Evolutionary conservation across 371 early-diverging fungal species (phyloP).

Genomic region (Massospora cicadina): DNA sequence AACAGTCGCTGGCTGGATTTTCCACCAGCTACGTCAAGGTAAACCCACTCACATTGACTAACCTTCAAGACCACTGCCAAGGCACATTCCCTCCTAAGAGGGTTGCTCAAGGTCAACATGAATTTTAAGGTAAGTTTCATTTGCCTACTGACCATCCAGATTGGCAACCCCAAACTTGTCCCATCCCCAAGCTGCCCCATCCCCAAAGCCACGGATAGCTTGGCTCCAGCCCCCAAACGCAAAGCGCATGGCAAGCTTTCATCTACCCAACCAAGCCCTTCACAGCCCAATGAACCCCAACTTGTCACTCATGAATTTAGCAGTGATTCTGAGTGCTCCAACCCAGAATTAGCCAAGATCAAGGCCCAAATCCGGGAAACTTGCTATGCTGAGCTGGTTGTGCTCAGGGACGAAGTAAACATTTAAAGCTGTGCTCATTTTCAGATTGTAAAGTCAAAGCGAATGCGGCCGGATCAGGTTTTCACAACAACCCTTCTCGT

Average conservation of each 20-base stretch:
- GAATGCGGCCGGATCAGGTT: background rate
- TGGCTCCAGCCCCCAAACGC: background rate
- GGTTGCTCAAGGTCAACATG: background rate
- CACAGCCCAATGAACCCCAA: background rate
- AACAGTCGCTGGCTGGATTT: background rate
- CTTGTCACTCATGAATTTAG: background rate
- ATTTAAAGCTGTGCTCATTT: background rate
- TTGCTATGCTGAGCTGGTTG: background rate
- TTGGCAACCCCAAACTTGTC: background rate
- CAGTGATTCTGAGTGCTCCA: background rate
- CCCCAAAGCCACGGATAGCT: background rate
- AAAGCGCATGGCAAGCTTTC: background rate
- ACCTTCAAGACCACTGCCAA: background rate
- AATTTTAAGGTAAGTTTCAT: background rate
- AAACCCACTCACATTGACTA: background rate
- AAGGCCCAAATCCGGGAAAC: background rate
- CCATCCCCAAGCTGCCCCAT: background rate
- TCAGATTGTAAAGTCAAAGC: background rate
- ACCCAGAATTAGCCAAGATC: background rate
- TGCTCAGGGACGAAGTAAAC: background rate
- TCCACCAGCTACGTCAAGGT: background rate
- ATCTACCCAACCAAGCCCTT: background rate
- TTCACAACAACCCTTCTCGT: background rate
- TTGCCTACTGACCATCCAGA: background rate
- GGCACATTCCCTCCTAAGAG: background rate